phyloP scores from a whole-genome alignment of 495 filamentous ascomycete genomes.

The Melanomma pulvis-pyrius region DNA sequence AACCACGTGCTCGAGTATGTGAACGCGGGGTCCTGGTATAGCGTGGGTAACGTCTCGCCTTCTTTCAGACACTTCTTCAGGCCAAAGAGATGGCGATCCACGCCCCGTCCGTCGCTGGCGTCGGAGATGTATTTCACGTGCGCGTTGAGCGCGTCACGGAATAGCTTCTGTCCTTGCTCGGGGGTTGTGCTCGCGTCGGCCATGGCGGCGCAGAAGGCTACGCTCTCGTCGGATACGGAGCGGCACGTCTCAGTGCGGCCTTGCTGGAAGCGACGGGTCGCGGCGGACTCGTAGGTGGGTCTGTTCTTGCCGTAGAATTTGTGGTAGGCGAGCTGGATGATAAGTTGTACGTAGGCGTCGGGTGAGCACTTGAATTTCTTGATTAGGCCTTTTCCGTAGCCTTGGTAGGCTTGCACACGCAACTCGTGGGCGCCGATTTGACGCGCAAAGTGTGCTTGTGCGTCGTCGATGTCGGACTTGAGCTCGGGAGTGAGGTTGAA shows the following conservation, averaged over 20 bases:
- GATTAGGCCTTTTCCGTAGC: slow-evolving; percentile 97
- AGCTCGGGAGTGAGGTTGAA: slow-evolving; percentile 77
- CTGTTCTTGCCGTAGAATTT: slow-evolving; percentile 99
- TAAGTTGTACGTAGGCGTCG: slow-evolving; percentile 97
- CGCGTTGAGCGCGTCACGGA: slow-evolving; percentile 77
- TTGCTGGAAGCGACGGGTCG: slow-evolving; percentile 90
- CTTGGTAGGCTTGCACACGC: slow-evolving; percentile 90
- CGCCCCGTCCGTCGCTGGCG: slow-evolving; percentile 87
- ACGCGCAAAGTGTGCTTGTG: slow-evolving; percentile 71
- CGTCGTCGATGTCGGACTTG: slow-evolving; percentile 72
- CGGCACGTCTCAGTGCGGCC: slow-evolving; percentile 97
- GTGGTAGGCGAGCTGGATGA: slow-evolving; percentile 97
- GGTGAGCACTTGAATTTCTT: slow-evolving; percentile 99
- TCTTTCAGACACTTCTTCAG: slow-evolving; percentile 87
- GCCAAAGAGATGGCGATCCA: slow-evolving; percentile 95
- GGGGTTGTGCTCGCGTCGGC: slow-evolving; percentile 62
- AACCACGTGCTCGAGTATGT: slow-evolving; percentile 86
- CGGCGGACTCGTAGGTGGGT: slow-evolving; percentile 96
- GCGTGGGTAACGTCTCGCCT: slow-evolving; percentile 76
- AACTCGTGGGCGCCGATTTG: slow-evolving; percentile 89
- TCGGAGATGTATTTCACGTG: slow-evolving; percentile 90
- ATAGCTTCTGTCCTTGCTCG: slow-evolving; percentile 68
- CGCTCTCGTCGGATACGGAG: slow-evolving; percentile 85
- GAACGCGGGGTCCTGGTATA: slow-evolving; percentile 87
- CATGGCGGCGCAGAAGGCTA: slow-evolving; percentile 89